Percentiles rank a stretch among this genome's conserved stretches.
Conservation (phyloP, 345 rosid genomes). For the Cardamine resedifolia region DNA sequence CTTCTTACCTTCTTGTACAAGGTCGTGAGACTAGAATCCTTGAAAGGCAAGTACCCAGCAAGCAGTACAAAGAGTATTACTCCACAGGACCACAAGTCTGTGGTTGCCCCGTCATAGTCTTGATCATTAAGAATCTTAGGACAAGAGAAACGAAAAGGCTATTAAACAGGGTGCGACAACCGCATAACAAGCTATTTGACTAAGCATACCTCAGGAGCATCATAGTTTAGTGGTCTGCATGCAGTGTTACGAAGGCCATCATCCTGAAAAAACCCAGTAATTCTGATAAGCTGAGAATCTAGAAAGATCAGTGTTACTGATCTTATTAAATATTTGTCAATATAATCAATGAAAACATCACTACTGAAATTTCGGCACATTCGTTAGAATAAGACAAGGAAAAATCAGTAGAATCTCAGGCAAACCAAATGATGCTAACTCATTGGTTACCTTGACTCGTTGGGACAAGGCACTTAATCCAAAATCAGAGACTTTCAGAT, state of each 20-base stretch:
- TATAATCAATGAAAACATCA: constrained; percentile 5
- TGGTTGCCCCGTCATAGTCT: constrained; percentile 79
- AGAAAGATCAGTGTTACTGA: constrained; percentile 18
- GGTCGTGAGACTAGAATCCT: constrained; percentile 75
- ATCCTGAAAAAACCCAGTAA: constrained; percentile 47
- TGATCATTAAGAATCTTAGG: constrained; percentile 80
- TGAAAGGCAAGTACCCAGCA: constrained; percentile 92
- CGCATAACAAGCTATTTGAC: constrained; percentile 29
- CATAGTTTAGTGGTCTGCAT: constrained; percentile 74
- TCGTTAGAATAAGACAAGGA: background rate
- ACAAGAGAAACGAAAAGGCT: constrained; percentile 3
- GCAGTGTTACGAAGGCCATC: constrained; percentile 71
- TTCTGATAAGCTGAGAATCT: constrained; percentile 4
- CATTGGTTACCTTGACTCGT: constrained; percentile 72
- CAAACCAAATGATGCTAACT: background rate
- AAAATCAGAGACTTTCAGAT: constrained; percentile 90
- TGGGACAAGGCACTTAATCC: constrained; percentile 81
- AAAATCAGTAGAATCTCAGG: background rate
- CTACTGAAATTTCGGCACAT: background rate
- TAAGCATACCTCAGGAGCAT: constrained; percentile 82
- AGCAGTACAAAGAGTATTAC: constrained; percentile 94
- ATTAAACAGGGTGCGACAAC: constrained; percentile 9
- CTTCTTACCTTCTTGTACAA: constrained; percentile 81
- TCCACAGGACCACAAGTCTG: constrained; percentile 98
- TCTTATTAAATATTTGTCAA: background rate